Percentiles rank a stretch among this genome's conserved stretches.
Conservation (phyloP, 305 asterid genomes). For the Withania somnifera region DNA sequence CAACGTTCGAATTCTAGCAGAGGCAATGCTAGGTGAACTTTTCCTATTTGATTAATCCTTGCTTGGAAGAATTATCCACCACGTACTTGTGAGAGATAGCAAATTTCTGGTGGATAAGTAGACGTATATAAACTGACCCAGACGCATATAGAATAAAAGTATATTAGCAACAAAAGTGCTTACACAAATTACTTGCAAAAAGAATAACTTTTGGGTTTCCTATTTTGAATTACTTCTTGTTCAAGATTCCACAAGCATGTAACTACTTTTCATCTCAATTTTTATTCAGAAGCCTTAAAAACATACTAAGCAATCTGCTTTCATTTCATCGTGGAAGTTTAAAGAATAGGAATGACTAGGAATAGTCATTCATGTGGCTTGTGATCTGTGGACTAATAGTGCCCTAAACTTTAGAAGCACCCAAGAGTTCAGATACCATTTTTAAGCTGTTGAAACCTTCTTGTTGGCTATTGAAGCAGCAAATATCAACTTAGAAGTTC, state of each 20-base stretch:
- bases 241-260: not conserved
- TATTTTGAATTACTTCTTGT: not conserved
- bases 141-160: not conserved
- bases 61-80: not conserved
- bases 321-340: not conserved
- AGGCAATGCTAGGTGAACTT: not conserved
- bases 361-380: not conserved
- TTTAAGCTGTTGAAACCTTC: not conserved
- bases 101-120: not conserved
- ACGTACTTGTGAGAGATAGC: not conserved
- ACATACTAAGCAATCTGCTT: not conserved
- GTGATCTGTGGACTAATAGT: not conserved
- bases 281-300: not conserved
- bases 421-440: not conserved
- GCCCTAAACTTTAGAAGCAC: not conserved
- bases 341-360: not conserved
- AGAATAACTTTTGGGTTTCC: not conserved
- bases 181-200: not conserved
- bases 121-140: not conserved
- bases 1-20: not conserved
- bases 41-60: not conserved
- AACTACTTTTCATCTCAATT: not conserved
- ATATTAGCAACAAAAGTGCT: not conserved
- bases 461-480: not conserved
- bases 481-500: not conserved